Base-by-base conservation (phyloP, 1,284 basidiomycete species). In the Apiotrichum veenhuisii region DNA sequence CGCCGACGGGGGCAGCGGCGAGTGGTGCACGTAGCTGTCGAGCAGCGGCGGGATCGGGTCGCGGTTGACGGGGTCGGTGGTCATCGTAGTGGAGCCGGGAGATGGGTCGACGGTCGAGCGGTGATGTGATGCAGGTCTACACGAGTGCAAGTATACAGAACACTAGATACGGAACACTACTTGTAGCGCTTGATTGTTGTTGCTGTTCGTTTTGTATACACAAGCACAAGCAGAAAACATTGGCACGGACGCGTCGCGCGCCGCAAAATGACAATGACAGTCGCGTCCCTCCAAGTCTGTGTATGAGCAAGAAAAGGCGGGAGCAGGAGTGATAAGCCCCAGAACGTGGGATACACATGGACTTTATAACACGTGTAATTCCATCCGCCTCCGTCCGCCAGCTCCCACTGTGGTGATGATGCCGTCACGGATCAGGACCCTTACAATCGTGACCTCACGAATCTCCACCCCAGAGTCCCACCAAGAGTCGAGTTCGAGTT, bases 1-100 rank as follows among this genome's bases (percentile, higher is more conserved):
- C 37, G 58, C 55, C 42, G 47, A 55, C 12, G 86, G 86, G 1
- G 77, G 84, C 84, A 26, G 89, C 84, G 84, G 81, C 0, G 90
- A 91, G 72, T 93, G 90, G 72, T 89, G 88, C 0, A 87, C 86
- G 73, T 94, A 94, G 0, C 89, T 89, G 30, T 85, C 82, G 5
- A 79, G 80, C 26, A 93, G 79, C 0, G 86, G 80, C 2, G 77
- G 79, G 3, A 82, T 81, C 2, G 84, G 83, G 0, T 74, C 76
- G 26, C 84, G 84, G 15, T 77, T 66, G 55, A 78, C 72, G 5
- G 77, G 76, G 51, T 78, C 75, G 12, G 43, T 50, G 25, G 36
- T 12, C 25, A 30, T 57, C 9, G 50, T 48, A 27, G 17, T 15
- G 34, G 2, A 17, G 18, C 7, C 10, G 23, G n/a, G 36, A 17